Evolutionary conservation across 2,329 filamentous ascomycete species (phyloP).

Genomic region (Colletotrichum shisoi): DNA sequence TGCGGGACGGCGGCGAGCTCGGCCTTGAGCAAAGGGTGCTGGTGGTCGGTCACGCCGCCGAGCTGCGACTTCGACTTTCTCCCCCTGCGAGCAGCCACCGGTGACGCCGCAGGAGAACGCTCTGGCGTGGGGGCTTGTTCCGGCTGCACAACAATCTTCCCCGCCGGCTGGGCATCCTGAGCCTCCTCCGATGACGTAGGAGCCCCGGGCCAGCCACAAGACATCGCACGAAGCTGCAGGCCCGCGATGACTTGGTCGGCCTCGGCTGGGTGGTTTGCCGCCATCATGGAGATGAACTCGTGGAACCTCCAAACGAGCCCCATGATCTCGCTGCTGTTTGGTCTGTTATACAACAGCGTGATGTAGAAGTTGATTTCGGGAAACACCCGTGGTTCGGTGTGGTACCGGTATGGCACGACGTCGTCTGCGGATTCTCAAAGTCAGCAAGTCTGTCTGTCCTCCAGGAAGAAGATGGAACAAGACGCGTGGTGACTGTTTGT

Average conservation of each 20-base stretch:
- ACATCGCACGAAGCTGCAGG: not conserved
- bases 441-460: not conserved
- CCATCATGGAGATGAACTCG: constrained; percentile 6
- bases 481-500: too few relatives aligned
- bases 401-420: constrained; percentile 10
- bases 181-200: not conserved
- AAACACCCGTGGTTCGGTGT: constrained; percentile 6
- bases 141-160: not conserved
- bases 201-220: not conserved
- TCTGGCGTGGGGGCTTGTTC: not conserved
- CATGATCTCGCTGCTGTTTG: not conserved
- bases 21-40: not conserved
- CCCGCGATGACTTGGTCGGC: not conserved
- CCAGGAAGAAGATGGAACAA: not conserved
- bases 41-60: not conserved
- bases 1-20: not conserved
- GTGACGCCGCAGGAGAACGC: rapidly evolving
- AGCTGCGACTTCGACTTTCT: not conserved
- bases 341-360: not conserved
- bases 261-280: not conserved
- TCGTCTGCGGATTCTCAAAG: not conserved
- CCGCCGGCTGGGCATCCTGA: too few relatives aligned
- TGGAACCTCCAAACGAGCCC: not conserved
- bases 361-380: constrained; percentile 10
- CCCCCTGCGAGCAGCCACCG: too few relatives aligned